phyloP scores from a whole-genome alignment of 805 yeast genomes.

The Geotrichum ghanense region DNA sequence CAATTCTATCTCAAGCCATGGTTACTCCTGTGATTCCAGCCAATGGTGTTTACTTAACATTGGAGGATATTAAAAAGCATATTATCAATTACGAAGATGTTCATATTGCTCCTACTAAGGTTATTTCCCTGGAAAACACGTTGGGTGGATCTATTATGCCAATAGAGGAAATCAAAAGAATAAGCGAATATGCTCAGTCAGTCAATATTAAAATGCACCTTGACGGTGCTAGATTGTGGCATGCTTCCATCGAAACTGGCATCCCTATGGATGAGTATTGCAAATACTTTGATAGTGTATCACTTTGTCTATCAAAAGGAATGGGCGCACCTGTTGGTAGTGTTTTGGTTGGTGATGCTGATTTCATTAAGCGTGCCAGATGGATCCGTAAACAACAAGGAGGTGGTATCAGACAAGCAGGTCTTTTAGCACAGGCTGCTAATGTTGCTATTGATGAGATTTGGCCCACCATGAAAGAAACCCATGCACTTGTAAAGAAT shows the following conservation, averaged over 20 bases:
- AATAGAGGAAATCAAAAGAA: slow-evolving; percentile 59
- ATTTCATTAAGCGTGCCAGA: slow-evolving; percentile 55
- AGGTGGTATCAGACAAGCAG: slow-evolving; percentile 88
- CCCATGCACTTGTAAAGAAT: slow-evolving; percentile 38
- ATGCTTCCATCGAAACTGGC: slow-evolving; percentile 70
- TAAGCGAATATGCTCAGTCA: slow-evolving; percentile 56
- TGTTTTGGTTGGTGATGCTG: slow-evolving; percentile 56
- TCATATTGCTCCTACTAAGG: slow-evolving; percentile 79
- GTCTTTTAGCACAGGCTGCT: slow-evolving; percentile 74
- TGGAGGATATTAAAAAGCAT: slow-evolving; percentile 62
- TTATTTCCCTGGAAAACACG: slow-evolving; percentile 81
- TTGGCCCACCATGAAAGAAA: slow-evolving; percentile 40
- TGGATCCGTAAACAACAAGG: slow-evolving; percentile 89
- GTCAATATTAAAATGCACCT: slow-evolving; percentile 58
- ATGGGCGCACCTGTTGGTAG: slow-evolving; percentile 93
- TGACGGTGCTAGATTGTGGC: slow-evolving; percentile 95
- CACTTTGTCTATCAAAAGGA: slow-evolving; percentile 80
- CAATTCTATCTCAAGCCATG: slow-evolving; percentile 85
- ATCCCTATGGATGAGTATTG: slow-evolving; percentile 61
- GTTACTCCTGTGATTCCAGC: slow-evolving; percentile 70
- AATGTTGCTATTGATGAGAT: slow-evolving; percentile 64
- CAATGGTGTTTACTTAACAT: slow-evolving; percentile 65
- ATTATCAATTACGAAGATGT: slow-evolving; percentile 70
- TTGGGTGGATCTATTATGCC: slow-evolving; percentile 77
- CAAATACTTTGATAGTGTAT: slow-evolving; percentile 72